Evolutionary conservation across 164 flowering plant species (phyloP).

Genomic region (Macadamia integrifolia): DNA sequence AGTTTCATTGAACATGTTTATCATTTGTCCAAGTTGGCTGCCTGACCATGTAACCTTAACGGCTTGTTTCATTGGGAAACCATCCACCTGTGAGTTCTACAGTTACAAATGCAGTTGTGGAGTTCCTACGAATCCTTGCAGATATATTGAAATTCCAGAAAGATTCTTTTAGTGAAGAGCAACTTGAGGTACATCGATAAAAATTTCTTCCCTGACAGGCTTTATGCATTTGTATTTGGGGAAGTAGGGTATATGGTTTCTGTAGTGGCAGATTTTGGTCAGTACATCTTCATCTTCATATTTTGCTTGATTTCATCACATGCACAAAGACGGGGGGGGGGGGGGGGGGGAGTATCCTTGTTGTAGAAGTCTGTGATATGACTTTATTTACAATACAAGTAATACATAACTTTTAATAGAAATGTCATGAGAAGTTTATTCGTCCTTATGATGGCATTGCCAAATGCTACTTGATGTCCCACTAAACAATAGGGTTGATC

Average conservation of each 20-base stretch:
- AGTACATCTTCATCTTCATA: constrained; percentile 91
- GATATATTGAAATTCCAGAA: constrained; percentile 94
- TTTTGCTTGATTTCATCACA: constrained; percentile 58
- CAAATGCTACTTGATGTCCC: neutral
- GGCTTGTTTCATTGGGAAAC: constrained; percentile 78
- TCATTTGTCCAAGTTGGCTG: constrained; percentile 64
- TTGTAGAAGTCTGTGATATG: neutral
- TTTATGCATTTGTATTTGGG: neutral
- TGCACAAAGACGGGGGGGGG: neutral
- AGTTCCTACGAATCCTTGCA: constrained; percentile 95
- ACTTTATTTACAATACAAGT: too few species aligned
- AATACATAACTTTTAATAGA: neutral
- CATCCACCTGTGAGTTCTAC: constrained; percentile 87
- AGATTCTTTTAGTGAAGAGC: constrained; percentile 82
- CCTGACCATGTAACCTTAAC: constrained; percentile 88
- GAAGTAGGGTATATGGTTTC: too few species aligned
- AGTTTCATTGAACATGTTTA: neutral
- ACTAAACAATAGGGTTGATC: constrained; percentile 57
- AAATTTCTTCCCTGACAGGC: neutral
- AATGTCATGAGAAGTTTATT: neutral
- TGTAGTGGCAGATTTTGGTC: neutral
- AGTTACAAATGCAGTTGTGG: constrained; percentile 90
- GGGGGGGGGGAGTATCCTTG: neutral
- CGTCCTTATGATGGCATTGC: neutral
- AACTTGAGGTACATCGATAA: constrained; percentile 64